Conservation (phyloP, 108 stramenopile genomes). For the Cyclostephanos invisitatus region DNA sequence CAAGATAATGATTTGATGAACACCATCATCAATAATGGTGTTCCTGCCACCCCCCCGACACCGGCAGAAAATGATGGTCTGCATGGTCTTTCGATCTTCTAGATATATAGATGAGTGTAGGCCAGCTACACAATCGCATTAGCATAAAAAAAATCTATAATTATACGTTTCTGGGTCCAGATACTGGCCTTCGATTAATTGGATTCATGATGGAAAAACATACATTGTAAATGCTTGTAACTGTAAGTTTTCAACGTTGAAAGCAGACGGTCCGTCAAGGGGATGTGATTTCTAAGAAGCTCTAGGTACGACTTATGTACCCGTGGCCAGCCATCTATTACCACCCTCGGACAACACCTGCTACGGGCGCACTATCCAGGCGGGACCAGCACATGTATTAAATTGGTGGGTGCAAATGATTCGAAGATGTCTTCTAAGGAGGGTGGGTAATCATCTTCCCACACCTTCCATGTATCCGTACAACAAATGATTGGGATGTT, state of each 20-base stretch:
- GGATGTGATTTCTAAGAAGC: too few relatives aligned
- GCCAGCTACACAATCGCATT: background rate
- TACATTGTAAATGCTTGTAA: too few relatives aligned
- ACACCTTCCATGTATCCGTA: conserved; percentile 55
- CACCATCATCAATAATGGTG: conserved; percentile 29
- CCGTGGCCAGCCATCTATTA: too few relatives aligned
- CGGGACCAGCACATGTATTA: conserved; percentile 32
- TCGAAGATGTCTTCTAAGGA: conserved; percentile 61
- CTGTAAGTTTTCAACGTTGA: too few relatives aligned
- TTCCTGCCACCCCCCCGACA: background rate
- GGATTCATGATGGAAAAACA: too few relatives aligned
- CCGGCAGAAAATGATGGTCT: conserved; percentile 17
- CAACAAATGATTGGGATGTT: conserved; percentile 43
- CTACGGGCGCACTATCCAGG: background rate
- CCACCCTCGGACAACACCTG: background rate
- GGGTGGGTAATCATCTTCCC: conserved; percentile 58
- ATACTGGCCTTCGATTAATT: too few relatives aligned
- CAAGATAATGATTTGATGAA: conserved; percentile 28
- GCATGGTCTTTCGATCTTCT: conserved; percentile 16
- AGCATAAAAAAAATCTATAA: too few relatives aligned
- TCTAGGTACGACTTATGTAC: too few relatives aligned
- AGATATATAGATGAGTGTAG: background rate
- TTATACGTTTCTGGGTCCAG: too few relatives aligned
- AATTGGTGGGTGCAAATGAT: conserved; percentile 25
- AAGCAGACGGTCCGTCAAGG: too few relatives aligned